These are phyloP conservation scores for Fusarium buxicola DNA, from an alignment of 2,329 filamentous ascomycete species.

Conservation along the genomic window DNA sequence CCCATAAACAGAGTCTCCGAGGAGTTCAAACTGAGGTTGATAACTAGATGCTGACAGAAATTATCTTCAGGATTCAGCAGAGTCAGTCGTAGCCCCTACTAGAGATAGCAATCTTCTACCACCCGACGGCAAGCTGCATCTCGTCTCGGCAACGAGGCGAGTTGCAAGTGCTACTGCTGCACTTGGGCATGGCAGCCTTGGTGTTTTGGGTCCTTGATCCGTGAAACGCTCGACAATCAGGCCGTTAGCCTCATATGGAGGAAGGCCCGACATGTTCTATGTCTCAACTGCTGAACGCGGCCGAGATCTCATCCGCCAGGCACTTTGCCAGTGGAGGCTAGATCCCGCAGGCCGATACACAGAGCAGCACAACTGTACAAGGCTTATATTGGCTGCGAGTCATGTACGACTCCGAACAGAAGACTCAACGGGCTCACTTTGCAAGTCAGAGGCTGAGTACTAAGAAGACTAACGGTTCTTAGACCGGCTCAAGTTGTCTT, in stretches of 20 bases:
- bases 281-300: conserved; percentile 10
- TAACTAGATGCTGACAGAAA: neutral
- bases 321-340: conserved; percentile 7
- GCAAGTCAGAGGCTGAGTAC: neutral
- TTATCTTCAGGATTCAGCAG: neutral
- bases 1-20: neutral
- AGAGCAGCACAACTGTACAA: conserved; percentile 9
- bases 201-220: neutral
- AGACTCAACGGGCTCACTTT: neutral
- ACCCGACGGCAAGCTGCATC: conserved; percentile 31
- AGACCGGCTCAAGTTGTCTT: conserved; percentile 6
- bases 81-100: neutral
- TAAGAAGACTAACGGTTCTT: neutral
- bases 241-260: conserved; percentile 23
- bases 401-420: conserved; percentile 2
- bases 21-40: neutral
- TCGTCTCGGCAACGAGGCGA: conserved; percentile 38
- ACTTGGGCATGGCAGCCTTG: conserved; percentile 15
- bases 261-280: conserved; percentile 19
- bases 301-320: conserved; percentile 19
- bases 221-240: conserved; percentile 21
- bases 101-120: conserved; percentile 4
- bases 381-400: neutral
- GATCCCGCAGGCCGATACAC: conserved; percentile 27
- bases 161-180: conserved; percentile 28